Evolutionary conservation across 805 yeast species (phyloP).

Genomic region (Nadsonia fulvescens): DNA sequence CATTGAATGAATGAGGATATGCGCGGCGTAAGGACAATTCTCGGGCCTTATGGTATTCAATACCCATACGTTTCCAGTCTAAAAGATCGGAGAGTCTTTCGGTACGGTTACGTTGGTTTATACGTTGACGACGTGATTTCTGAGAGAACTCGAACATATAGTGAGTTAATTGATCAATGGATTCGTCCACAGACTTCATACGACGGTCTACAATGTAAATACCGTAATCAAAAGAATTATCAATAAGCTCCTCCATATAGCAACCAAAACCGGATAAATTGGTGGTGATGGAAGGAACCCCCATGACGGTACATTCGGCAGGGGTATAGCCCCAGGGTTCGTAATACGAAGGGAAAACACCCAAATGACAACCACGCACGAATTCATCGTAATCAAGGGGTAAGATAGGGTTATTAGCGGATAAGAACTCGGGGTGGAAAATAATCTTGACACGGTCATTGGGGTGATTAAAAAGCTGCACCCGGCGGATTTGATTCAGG

Average conservation of each 20-base stretch:
- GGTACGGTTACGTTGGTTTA: constrained; percentile 93
- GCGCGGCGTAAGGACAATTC: constrained; percentile 84
- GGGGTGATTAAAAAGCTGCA: constrained; percentile 75
- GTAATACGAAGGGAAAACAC: constrained; percentile 95
- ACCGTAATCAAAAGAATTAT: constrained; percentile 87
- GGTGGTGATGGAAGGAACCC: constrained; percentile 93
- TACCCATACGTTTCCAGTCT: constrained; percentile 97
- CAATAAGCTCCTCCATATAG: constrained; percentile 94
- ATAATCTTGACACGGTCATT: constrained; percentile 86
- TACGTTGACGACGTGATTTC: constrained; percentile 90
- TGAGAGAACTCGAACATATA: constrained; percentile 77
- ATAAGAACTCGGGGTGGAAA: constrained; percentile 94
- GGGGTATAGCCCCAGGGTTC: constrained; percentile 99
- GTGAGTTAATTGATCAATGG: constrained; percentile 75
- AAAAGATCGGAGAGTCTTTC: constrained; percentile 82
- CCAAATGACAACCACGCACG: constrained; percentile 94
- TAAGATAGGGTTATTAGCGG: constrained; percentile 84
- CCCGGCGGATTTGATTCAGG: constrained; percentile 77
- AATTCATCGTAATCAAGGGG: constrained; percentile 93
- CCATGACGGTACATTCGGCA: constrained; percentile 98
- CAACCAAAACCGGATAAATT: constrained; percentile 95
- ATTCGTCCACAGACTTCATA: constrained; percentile 79
- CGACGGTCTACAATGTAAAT: constrained; percentile 93
- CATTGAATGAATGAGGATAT: constrained; percentile 61
- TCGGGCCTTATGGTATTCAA: constrained; percentile 89